phyloP scores from a whole-genome alignment of 441 rosid species.

The Dalechampia spathulata region DNA sequence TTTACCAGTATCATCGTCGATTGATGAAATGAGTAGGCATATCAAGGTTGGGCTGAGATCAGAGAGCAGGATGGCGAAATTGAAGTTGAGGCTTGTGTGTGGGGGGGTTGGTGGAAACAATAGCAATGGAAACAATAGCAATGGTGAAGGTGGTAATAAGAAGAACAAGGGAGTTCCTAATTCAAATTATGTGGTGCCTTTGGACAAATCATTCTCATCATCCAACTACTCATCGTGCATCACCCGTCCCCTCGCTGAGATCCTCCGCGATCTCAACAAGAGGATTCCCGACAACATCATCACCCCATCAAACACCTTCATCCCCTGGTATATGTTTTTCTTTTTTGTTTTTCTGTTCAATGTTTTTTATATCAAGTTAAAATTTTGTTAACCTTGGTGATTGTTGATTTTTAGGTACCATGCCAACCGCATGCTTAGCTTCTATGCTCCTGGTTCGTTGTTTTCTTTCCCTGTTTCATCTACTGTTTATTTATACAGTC shows the following conservation, averaged over 20 bases:
- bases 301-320: constrained; percentile 34
- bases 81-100: constrained; percentile 1
- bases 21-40: no score
- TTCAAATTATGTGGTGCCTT: constrained; percentile 88
- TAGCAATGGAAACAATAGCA: not conserved
- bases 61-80: constrained; percentile 4
- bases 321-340: constrained; percentile 54
- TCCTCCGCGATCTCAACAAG: constrained; percentile 93
- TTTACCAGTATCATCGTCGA: no score
- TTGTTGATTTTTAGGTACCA: constrained; percentile 56
- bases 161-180: constrained; percentile 47
- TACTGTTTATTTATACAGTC: no score
- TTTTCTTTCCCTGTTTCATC: not conserved
- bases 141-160: constrained; percentile 20
- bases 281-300: constrained; percentile 84
- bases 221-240: constrained; percentile 51
- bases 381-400: not conserved
- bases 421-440: constrained; percentile 96
- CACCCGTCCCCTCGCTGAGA: constrained; percentile 86
- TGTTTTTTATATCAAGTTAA: not conserved
- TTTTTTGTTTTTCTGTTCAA: not conserved
- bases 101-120: constrained; percentile 2
- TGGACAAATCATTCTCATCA: constrained; percentile 58
- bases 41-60: not conserved
- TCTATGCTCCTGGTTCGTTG: constrained; percentile 86